Percentiles rank a stretch among this genome's conserved stretches.
These are phyloP conservation scores for Cyberlindnera suaveolens DNA, from an alignment of 805 yeast genomes.

Conservation along the genomic window DNA sequence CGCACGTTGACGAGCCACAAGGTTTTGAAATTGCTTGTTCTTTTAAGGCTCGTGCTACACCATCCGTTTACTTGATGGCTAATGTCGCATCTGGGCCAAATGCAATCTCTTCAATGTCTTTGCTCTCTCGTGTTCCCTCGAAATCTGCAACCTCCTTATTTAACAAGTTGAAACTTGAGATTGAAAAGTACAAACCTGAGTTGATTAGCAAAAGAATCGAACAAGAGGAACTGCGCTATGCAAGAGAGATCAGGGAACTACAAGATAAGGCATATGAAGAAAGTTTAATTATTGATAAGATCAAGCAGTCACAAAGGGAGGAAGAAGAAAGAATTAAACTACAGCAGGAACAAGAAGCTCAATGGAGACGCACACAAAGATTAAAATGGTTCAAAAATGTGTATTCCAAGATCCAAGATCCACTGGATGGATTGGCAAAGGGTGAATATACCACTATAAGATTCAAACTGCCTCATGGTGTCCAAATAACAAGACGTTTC, in stretches of 20 bases:
- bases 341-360: conserved; percentile 3
- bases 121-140: conserved; percentile 25
- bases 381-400: conserved; percentile 9
- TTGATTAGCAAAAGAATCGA: conserved; percentile 53
- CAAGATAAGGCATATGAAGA: conserved; percentile 65
- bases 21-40: conserved; percentile 58
- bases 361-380: conserved; percentile 7
- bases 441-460: conserved; percentile 39
- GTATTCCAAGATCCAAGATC: conserved; percentile 5
- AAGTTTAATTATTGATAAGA: conserved; percentile 50
- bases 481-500: conserved; percentile 40
- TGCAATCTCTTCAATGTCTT: conserved; percentile 29
- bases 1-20: conserved; percentile 58
- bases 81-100: conserved; percentile 45
- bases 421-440: conserved; percentile 16
- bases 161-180: conserved; percentile 32
- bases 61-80: conserved; percentile 46
- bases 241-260: conserved; percentile 52
- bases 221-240: conserved; percentile 48
- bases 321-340: conserved; percentile 22
- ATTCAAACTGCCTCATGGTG: conserved; percentile 49
- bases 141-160: conserved; percentile 28
- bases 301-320: conserved; percentile 42
- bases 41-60: conserved; percentile 46
- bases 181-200: conserved; percentile 57